phyloP scores from a whole-genome alignment of 2,329 filamentous ascomycete species.

The Nothophaeocryptopus gaeumannii region DNA sequence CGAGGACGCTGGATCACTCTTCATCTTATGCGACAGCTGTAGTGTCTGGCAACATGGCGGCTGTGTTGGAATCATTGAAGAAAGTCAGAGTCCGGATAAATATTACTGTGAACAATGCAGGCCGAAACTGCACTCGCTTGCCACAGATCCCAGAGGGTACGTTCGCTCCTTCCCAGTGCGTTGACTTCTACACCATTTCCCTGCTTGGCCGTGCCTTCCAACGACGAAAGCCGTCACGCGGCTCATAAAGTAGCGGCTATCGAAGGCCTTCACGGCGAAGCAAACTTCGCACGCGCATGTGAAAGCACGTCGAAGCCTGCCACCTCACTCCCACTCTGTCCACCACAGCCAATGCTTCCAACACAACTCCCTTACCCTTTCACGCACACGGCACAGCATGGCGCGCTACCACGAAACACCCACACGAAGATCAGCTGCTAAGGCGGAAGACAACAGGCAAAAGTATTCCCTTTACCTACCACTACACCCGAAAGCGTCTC shows the following conservation, averaged over 20 bases:
- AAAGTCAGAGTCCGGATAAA: slow-evolving; percentile 87
- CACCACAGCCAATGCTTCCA: slow-evolving; percentile 1
- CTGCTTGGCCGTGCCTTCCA: no score
- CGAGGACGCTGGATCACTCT: slow-evolving; percentile 89
- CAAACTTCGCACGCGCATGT: no score
- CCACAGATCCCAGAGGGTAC: slow-evolving; percentile 79
- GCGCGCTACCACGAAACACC: slow-evolving; percentile 29
- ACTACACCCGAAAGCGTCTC: slow-evolving; percentile 49
- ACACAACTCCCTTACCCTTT: neutral
- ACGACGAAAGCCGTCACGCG: no score
- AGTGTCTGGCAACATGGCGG: slow-evolving; percentile 99
- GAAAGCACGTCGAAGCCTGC: no score
- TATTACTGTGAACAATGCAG: slow-evolving; percentile 97
- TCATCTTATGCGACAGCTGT: slow-evolving; percentile 96
- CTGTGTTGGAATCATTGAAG: slow-evolving; percentile 94
- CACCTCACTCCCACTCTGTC: neutral
- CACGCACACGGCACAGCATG: slow-evolving; percentile 13
- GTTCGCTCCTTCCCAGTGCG: slow-evolving; percentile 39
- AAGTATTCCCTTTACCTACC: slow-evolving; percentile 64
- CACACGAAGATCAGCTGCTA: slow-evolving; percentile 28
- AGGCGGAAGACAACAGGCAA: slow-evolving; percentile 46
- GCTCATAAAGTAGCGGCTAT: no score
- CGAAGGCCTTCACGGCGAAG: no score
- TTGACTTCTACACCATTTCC: no score
- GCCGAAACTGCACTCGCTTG: slow-evolving; percentile 84